Percentiles rank a stretch among this genome's conserved stretches.
These are phyloP conservation scores for Thraustochytrium aureum DNA, from an alignment of 352 stramenopile genomes.

Conservation along the genomic window DNA sequence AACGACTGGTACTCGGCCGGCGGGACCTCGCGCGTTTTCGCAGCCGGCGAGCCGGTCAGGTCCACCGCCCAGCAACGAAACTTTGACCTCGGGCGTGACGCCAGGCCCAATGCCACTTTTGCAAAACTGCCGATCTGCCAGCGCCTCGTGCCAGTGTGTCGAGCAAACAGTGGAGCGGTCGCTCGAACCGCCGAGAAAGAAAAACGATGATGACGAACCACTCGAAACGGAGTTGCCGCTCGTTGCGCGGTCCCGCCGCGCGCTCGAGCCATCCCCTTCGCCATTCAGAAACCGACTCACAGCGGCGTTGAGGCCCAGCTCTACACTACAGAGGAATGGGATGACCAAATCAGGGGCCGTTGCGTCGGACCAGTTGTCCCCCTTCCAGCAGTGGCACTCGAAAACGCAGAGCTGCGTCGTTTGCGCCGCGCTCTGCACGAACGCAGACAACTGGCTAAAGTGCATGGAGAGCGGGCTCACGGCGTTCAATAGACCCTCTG, in stretches of 20 bases:
- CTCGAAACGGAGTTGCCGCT: constrained; percentile 35
- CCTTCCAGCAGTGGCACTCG: constrained; percentile 7
- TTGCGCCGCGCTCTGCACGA: constrained; percentile 3
- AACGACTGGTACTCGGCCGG: constrained; percentile 26
- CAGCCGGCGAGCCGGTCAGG: constrained; percentile 6
- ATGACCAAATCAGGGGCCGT: background rate
- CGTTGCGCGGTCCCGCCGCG: constrained; percentile 1
- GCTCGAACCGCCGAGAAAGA: background rate
- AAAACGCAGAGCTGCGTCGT: background rate
- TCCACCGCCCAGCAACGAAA: constrained; percentile 24
- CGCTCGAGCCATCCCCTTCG: background rate
- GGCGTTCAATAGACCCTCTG: background rate
- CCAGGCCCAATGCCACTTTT: background rate
- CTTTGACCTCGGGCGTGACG: constrained; percentile 21
- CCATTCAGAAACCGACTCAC: background rate
- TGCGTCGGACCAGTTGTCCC: background rate
- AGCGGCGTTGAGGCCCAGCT: constrained; percentile 39
- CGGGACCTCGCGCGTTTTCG: constrained; percentile 7
- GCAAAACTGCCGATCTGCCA: background rate
- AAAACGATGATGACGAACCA: constrained; percentile 5
- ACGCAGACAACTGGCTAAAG: constrained; percentile 17
- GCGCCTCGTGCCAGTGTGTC: constrained; percentile 15
- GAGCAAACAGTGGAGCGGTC: background rate
- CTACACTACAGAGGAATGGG: constrained; percentile 40
- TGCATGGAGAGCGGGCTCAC: constrained; percentile 2